Base-by-base conservation (phyloP, 805 yeast species). In the Suhomyces kilbournensis region DNA sequence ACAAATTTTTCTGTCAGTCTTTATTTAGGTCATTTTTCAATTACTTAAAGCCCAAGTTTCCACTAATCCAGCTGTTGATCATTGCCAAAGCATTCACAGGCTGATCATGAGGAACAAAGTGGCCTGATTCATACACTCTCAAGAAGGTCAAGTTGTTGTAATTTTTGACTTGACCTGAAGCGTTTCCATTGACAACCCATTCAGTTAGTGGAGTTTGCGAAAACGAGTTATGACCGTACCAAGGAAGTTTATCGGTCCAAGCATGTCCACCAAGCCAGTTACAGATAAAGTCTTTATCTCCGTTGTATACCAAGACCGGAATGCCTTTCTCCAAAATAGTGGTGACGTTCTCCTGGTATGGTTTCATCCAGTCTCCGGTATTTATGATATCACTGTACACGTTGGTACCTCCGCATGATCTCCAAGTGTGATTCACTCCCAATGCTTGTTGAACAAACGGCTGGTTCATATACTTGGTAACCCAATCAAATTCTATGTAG, bases 391-490 rank as follows among this genome's bases (percentile, higher is more conserved):
- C 58, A 58, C 42, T 55, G 53, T 52, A 55, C 46, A 22, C 25
- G 1, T 22, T 22, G 25, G 7, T 22, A 20, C 22, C 22, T 3
- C 22, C 22, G 22, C 22, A 20, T 3, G 22, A 20, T 20, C 22
- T 20, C 22, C 22, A 20, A 4, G 10, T n/a, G 3, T 22, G 47
- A 34, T 20, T 20, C n/a, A 56, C 86, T 38, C 88, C 88, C 10
- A 84, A 74, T 10, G 79, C 78, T 49, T 68, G 68, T 67, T 80
- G 80, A 46, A 84, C 88, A 40, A 56, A 65, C 22, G 75, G 79
- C 55, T 74, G 77, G 66, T 84, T 82, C 64, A 83, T 72, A 65
- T 77, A 84, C 20, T 71, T 67, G 48, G 76, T 81, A 51, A 82
- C 70, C 60, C 76, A 73, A 44, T 72, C 76, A 51, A n/a, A 7